Base-by-base conservation (phyloP, 352 stramenopile genomes). In the Phytophthora tubulina region DNA sequence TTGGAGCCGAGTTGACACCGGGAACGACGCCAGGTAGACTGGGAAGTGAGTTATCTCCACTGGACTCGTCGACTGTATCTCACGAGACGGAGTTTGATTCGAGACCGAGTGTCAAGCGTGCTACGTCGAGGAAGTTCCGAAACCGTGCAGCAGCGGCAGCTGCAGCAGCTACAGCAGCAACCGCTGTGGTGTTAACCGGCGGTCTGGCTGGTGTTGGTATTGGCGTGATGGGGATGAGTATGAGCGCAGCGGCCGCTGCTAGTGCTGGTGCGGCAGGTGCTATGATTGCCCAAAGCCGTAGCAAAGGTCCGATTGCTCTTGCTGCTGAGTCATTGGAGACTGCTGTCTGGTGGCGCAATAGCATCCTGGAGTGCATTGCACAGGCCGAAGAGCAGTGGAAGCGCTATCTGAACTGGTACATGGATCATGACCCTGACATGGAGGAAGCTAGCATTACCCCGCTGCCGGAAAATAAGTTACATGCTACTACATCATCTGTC, bases 361-460 rank as follows among this genome's bases (percentile, higher is more conserved):
- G 89, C 59, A 93, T 96, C 53, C 49, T 94, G 0, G 89, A 96
- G 60, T 96, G 89, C 45, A 91, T 96, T 63, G 84, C 86, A 0
- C 89, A 96, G 62, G 86, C 89, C 0, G 89, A 96, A 72, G 84
- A 93, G 63, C 86, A 94, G 67, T 96, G 89, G 89, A 92, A 92
- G 36, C 87, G 86, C 35, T 96, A 96, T 48, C 58, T 96, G 15
- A 88, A 91, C 35, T 96, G 89, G 89, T 96, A 96, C 65, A 91
- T 96, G 81, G 86, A 93, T 53, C 85, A 92, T 15, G 88, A 95
- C 14, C 75, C 82, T 6, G 79, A 86, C 9, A 60, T 84, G 30
- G 80, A 87, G 15, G 73, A 75, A 38, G 51, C 32, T 32, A 62
- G 44, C n/a, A 41, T 68, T 13, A 71, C 57, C 1, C 58, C 63